Evolutionary conservation across 2,329 filamentous ascomycete genomes (phyloP).

Genomic region (Hymenoscyphus fructigenus): DNA sequence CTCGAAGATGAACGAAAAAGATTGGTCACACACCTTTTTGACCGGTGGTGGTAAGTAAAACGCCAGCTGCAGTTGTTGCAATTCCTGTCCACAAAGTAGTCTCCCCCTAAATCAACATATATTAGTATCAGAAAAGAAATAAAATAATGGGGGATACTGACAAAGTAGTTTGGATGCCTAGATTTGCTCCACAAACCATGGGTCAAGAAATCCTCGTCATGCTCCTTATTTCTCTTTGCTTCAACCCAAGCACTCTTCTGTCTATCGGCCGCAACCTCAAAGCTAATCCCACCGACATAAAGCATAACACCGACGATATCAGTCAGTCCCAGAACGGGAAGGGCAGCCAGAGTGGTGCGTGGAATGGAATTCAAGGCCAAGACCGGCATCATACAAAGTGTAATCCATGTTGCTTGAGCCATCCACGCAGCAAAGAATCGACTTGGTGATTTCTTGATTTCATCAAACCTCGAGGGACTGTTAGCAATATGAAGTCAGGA

Average conservation of each 20-base stretch:
- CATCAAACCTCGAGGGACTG: slow-evolving; percentile 45
- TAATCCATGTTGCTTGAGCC: slow-evolving; percentile 67
- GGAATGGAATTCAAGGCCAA: slow-evolving; percentile 63
- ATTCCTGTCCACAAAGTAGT: slow-evolving; percentile 68
- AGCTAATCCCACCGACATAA: slow-evolving; percentile 57
- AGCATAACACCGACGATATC: slow-evolving; percentile 58
- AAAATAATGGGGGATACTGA: neutral
- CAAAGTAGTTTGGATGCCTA: slow-evolving; percentile 68
- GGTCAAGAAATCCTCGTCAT: slow-evolving; percentile 66
- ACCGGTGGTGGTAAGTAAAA: slow-evolving; percentile 53
- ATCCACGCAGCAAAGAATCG: slow-evolving; percentile 56
- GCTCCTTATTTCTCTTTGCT: slow-evolving; percentile 63
- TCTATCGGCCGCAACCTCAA: slow-evolving; percentile 61
- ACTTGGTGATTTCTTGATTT: slow-evolving; percentile 49
- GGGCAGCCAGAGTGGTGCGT: slow-evolving; percentile 47
- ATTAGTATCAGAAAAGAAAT: neutral
- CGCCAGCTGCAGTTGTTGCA: slow-evolving; percentile 56
- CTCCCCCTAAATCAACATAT: slow-evolving; percentile 48
- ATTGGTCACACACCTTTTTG: slow-evolving; percentile 41
- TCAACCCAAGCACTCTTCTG: slow-evolving; percentile 63
- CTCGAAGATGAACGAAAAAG: neutral
- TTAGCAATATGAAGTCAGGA: neutral
- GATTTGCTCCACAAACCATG: slow-evolving; percentile 60
- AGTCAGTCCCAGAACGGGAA: slow-evolving; percentile 49
- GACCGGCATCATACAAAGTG: slow-evolving; percentile 64